Percentiles rank a stretch among this genome's conserved stretches.
Evolutionary conservation across 176 grass and related monocot genomes (phyloP).

Genomic region (Canna indica): DNA sequence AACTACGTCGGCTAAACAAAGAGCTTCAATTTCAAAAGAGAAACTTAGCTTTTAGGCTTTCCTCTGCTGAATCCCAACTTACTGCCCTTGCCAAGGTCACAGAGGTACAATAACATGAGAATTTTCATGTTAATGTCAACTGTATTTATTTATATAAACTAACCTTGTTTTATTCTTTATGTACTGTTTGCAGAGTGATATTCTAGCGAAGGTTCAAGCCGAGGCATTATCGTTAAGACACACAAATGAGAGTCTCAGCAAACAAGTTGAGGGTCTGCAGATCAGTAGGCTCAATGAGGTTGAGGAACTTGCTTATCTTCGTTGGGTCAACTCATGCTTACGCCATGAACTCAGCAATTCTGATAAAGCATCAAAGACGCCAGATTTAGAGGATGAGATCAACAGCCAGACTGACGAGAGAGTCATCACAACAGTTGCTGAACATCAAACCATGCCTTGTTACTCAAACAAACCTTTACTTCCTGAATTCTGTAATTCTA

Average conservation of each 20-base stretch:
- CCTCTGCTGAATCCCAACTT: conserved; percentile 90
- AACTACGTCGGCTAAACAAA: conserved; percentile 81
- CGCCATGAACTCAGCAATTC: conserved; percentile 78
- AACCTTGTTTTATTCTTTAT: conserved; percentile 8
- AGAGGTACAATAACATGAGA: conserved; percentile 44
- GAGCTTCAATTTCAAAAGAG: conserved; percentile 93
- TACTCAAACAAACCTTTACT: neutral
- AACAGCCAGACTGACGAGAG: conserved; percentile 9
- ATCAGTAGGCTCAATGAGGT: conserved; percentile 91
- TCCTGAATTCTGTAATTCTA: conserved; percentile 5
- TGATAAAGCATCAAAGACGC: conserved; percentile 51
- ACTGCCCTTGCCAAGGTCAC: conserved; percentile 56
- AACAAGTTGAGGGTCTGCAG: conserved; percentile 96
- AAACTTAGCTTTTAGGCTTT: conserved; percentile 74
- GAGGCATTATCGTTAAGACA: conserved; percentile 74
- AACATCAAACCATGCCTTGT: neutral
- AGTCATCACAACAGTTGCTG: neutral
- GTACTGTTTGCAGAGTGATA: conserved; percentile 56
- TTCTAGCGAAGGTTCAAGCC: conserved; percentile 87
- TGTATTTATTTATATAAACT: neutral
- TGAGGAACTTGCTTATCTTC: conserved; percentile 97
- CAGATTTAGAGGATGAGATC: conserved; percentile 30
- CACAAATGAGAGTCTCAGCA: conserved; percentile 84
- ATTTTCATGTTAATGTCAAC: conserved; percentile 11
- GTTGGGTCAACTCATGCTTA: conserved; percentile 97